phyloP scores from a whole-genome alignment of 2,329 filamentous ascomycete species.

The Scytalidium sp. region DNA sequence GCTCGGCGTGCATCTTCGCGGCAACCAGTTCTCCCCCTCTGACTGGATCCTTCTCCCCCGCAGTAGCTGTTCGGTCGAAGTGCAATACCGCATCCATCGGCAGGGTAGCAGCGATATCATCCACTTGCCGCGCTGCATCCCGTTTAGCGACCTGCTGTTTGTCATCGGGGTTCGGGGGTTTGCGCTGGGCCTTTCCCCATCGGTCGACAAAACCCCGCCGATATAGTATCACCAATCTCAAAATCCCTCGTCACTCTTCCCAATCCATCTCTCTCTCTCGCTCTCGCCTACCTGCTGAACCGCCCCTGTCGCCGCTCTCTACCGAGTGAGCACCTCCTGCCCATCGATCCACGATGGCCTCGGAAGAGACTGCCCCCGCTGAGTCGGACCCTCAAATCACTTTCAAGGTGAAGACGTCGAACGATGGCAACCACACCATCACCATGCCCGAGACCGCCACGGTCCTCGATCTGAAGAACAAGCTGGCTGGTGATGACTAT shows the following conservation, averaged over 20 bases:
- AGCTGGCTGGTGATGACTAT: slow-evolving; percentile 75
- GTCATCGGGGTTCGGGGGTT: neutral
- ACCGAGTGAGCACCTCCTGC: slow-evolving; percentile 5
- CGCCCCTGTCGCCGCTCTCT: neutral
- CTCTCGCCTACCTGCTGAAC: too few species aligned
- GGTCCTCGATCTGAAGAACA: slow-evolving; percentile 84
- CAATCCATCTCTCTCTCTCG: neutral
- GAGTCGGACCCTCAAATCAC: slow-evolving; percentile 74
- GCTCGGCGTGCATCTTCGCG: slow-evolving; percentile 79
- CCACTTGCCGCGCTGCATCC: too few species aligned
- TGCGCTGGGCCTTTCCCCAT: neutral
- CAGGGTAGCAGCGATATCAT: neutral
- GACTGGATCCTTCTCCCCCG: too few species aligned
- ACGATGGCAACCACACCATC: slow-evolving; percentile 78
- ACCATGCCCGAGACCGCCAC: slow-evolving; percentile 75
- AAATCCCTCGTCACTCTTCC: neutral
- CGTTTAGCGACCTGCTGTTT: neutral
- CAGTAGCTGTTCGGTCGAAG: too few species aligned
- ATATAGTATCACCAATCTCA: neutral
- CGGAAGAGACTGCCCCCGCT: slow-evolving; percentile 58
- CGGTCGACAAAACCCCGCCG: neutral
- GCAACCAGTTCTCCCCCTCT: slow-evolving; percentile 89
- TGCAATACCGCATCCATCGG: too few species aligned
- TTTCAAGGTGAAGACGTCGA: slow-evolving; percentile 98
- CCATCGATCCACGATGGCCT: slow-evolving; percentile 27